Base-by-base conservation (phyloP, 1,284 basidiomycete species). In the Pseudozyma flocculosa region DNA sequence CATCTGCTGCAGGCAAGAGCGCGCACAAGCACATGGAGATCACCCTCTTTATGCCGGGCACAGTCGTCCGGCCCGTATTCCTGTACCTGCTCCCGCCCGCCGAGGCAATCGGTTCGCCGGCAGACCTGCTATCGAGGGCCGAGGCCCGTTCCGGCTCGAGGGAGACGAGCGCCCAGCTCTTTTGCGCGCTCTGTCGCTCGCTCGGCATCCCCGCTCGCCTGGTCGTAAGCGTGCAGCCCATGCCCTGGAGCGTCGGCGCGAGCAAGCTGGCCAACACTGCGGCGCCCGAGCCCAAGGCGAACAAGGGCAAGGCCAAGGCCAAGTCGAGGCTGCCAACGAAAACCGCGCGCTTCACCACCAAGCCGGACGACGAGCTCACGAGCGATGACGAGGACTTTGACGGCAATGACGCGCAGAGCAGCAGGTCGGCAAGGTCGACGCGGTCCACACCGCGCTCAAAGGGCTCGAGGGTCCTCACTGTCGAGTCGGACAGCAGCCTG, bases 121-220 rank as follows among this genome's bases (percentile, higher is more conserved):
- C 91, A 72, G 92, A 89, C 59, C 81, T 96, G 38, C 90, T 91
- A 86, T 92, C 92, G 73, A 90, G 92, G 72, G 87, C 87, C 0
- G 80, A 94, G 15, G 86, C 88, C 82, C 84, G 84, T 52, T 82
- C 81, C 50, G 95, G 93, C 3, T 90, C 88, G 19, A 83, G 90
- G 55, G 94, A 98, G 78, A 85, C 87, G 36, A 90, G 89, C 55
- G 88, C 91, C 0, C 90, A 94, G 71, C 83, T 98, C 7, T 97
- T 97, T 75, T 94, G 92, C 11, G 86, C 89, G 0, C 81, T 96
- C 0, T 92, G 92, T 74, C 84, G 95, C 17, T 88, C 87, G 4
- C 82, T 96, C 10, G 88, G 87, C 14, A 86, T 98, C 19, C 93
- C 93, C 0, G 85, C 91, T 2, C 83, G 95, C 23, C 82, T 98